These are phyloP conservation scores for Ogataea pini DNA, from an alignment of 805 yeast genomes.

Conservation along the genomic window DNA sequence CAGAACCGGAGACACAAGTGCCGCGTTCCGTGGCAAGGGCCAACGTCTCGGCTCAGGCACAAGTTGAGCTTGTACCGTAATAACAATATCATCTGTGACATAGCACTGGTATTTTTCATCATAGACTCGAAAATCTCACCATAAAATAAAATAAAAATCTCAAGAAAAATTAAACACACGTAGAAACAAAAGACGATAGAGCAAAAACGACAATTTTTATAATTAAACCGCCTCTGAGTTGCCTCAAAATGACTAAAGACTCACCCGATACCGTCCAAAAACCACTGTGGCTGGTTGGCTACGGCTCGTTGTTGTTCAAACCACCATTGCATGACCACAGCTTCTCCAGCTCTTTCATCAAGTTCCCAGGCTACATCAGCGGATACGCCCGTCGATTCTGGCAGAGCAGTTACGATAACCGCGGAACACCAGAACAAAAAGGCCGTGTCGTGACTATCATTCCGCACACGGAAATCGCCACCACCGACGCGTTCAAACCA, in stretches of 20 bases:
- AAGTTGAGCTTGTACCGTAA: too few species aligned
- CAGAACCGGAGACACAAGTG: conserved; percentile 35
- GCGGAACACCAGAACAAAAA: conserved; percentile 85
- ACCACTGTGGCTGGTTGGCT: conserved; percentile 78
- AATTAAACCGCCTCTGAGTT: too few species aligned
- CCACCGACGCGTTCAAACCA: conserved; percentile 40
- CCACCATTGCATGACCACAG: conserved; percentile 72
- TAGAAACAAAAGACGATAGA: too few species aligned
- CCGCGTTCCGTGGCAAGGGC: conserved; percentile 28
- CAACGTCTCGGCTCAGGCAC: conserved; percentile 38
- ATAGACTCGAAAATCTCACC: too few species aligned
- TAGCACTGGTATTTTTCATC: too few species aligned
- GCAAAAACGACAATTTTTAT: too few species aligned
- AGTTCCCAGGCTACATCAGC: conserved; percentile 66
- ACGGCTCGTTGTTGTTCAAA: conserved; percentile 85
- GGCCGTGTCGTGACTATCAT: conserved; percentile 88
- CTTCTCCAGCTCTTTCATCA: conserved; percentile 29
- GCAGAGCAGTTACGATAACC: conserved; percentile 88
- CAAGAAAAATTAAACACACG: too few species aligned
- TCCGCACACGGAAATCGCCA: conserved; percentile 53
- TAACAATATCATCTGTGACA: too few species aligned
- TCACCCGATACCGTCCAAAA: conserved; percentile 9
- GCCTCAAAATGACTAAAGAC: neutral
- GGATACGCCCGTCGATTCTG: conserved; percentile 86
- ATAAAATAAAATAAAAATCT: too few species aligned